Evolutionary conservation across 2,329 filamentous ascomycete genomes (phyloP).

Genomic region (Pyricularia sp.): DNA sequence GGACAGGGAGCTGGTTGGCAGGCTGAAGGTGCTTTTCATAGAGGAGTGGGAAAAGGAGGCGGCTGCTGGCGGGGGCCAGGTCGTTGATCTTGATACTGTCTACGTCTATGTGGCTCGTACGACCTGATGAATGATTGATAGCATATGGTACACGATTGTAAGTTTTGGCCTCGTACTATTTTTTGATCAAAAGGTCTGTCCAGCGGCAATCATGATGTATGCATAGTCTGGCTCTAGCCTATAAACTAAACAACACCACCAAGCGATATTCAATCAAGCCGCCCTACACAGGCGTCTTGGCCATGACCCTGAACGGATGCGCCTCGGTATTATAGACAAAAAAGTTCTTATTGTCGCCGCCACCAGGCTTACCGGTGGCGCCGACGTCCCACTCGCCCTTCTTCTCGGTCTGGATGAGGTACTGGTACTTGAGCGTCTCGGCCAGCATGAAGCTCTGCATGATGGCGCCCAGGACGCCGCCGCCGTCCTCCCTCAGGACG

Average conservation of each 20-base stretch:
- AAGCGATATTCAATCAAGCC: background rate
- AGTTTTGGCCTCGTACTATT: too few relatives aligned
- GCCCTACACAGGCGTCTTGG: background rate
- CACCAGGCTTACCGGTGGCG: background rate
- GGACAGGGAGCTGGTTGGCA: constrained; percentile 14
- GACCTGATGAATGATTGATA: too few relatives aligned
- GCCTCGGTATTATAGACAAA: constrained; percentile 37
- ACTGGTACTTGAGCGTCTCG: background rate
- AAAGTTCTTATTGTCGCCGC: background rate
- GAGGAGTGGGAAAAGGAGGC: constrained; percentile 21
- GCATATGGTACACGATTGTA: too few relatives aligned
- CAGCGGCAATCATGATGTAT: too few relatives aligned
- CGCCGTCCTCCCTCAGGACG: background rate
- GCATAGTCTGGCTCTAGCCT: too few relatives aligned
- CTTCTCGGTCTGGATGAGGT: background rate
- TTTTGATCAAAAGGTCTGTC: too few relatives aligned
- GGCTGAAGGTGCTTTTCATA: constrained; percentile 16
- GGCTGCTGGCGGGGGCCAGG: constrained; percentile 15
- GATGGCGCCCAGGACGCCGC: background rate
- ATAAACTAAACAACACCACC: background rate
- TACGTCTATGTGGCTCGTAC: constrained; percentile 21
- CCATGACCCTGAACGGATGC: constrained; percentile 25
- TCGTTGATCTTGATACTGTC: constrained; percentile 17
- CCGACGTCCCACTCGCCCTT: background rate
- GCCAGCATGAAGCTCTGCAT: background rate